Base-by-base conservation (phyloP, 345 rosid species). In the Citrus glauca region DNA sequence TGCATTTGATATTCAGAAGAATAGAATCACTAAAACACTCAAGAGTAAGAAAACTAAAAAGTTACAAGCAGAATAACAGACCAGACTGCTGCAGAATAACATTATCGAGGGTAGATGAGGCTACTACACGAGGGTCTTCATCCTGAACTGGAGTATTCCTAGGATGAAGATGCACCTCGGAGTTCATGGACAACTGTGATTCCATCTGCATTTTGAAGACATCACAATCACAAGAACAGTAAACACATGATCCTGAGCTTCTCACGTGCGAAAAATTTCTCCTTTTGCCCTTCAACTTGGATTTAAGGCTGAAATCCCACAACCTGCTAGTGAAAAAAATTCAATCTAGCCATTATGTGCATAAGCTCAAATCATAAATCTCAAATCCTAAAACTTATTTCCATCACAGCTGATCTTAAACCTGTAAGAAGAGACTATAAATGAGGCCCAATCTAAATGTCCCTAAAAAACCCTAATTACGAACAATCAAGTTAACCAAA, bases 1-100 rank as follows among this genome's bases (percentile, higher is more conserved):
- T 93, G 86, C 86, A 82, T 69, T 62, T 48, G 22, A 20, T 37
- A 83, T 61, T 10, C 42, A 48, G 24, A 80, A 62, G 74, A 22
- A 55, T 59, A 72, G 63, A 65, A 32, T 64, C 30, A 19, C 62
- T 48, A 35, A 28, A 74, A n/a, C 67, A 79, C 32, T 8, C 56
- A 69, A 69, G 53, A 72, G 74, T 4, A 38, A 53, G 19, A 59
- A 3, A 68, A 72, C 22, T 48, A 28, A 75, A 56, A 62, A 77
- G 27, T 69, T 64, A 71, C 22, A 78, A 64, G 60, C 40, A 82
- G 79, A 78, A 76, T 66, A 79, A 56, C 88, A 82, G 81, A 94
- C 99, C 93, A 73, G 92, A 91, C 80, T 77, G 88, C 73, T 87
- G 89, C 67, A 73, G 80, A 55, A 74, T 69, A 73, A 67, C 82